phyloP scores from a whole-genome alignment of 1,139 yeast species.

The Lodderomyces parapsilosis region DNA sequence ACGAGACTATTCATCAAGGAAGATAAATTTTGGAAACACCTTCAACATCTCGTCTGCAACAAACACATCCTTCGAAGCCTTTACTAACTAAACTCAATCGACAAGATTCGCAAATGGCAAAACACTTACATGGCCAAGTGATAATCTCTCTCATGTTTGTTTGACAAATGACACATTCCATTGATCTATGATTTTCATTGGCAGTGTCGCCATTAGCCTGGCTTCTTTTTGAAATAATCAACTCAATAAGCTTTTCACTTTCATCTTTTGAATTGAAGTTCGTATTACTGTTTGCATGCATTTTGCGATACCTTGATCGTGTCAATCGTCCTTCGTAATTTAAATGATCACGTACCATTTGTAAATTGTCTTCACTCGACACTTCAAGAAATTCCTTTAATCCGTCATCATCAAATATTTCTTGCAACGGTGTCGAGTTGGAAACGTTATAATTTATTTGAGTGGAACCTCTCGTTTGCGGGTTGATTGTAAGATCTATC shows the following conservation, averaged over 20 bases:
- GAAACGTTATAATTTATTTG: neutral
- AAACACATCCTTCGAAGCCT: constrained; percentile 78
- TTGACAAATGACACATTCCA: constrained; percentile 81
- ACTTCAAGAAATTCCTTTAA: constrained; percentile 30
- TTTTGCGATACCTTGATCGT: constrained; percentile 33
- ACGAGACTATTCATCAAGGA: constrained; percentile 33
- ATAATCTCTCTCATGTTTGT: constrained; percentile 70
- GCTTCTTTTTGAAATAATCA: constrained; percentile 17
- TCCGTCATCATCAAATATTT: constrained; percentile 31
- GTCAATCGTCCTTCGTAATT: constrained; percentile 34
- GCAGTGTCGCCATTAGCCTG: constrained; percentile 7
- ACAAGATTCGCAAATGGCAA: constrained; percentile 84
- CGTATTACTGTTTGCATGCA: neutral
- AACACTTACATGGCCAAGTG: constrained; percentile 91
- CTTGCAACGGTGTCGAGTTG: constrained; percentile 19
- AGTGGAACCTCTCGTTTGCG: neutral
- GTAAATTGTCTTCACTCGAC: constrained; percentile 12
- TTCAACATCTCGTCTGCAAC: constrained; percentile 76
- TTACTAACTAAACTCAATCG: constrained; percentile 72
- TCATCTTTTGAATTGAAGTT: constrained; percentile 15
- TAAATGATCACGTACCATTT: constrained; percentile 39
- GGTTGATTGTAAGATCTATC: neutral
- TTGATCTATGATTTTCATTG: constrained; percentile 13
- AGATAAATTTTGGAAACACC: constrained; percentile 51
- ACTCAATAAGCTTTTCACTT: constrained; percentile 18